A percentile compares a stretch with the other conserved stretches of the same genome.
Conservation (phyloP, 768 basidiomycete species). For the Naganishia antarctica region DNA sequence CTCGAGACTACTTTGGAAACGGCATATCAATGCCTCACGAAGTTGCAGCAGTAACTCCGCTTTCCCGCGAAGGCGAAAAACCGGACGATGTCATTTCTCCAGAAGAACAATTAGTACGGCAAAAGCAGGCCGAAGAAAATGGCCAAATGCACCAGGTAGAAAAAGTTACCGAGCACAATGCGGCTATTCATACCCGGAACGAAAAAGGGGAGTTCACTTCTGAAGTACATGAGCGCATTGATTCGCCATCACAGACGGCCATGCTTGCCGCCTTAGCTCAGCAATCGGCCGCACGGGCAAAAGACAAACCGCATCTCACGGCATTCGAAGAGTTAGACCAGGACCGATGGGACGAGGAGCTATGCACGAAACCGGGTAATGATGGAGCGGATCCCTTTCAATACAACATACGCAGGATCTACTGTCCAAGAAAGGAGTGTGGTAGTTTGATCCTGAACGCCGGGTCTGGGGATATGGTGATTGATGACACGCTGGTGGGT, state of each 20-base stretch:
- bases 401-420: constrained; percentile 36
- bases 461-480: constrained; percentile 36
- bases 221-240: constrained; percentile 27
- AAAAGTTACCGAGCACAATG: constrained; percentile 10
- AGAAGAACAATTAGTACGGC: background rate
- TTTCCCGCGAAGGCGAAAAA: background rate
- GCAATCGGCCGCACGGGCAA: constrained; percentile 34
- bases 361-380: background rate
- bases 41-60: background rate
- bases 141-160: constrained; percentile 14
- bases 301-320: constrained; percentile 24
- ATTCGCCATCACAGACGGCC: constrained; percentile 40
- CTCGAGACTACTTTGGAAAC: constrained; percentile 31
- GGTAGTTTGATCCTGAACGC: constrained; percentile 40
- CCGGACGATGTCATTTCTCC: background rate
- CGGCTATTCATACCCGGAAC: background rate
- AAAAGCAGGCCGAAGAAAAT: constrained; percentile 6
- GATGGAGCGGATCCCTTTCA: constrained; percentile 5
- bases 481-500: constrained; percentile 20
- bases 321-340: constrained; percentile 21
- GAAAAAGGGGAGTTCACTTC: constrained; percentile 9
- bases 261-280: constrained; percentile 41
- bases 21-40: background rate
- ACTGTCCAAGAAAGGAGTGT: constrained; percentile 46
- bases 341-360: constrained; percentile 10